Conservation (phyloP, 2,329 filamentous ascomycete genomes). For the Colletotrichum filicis region DNA sequence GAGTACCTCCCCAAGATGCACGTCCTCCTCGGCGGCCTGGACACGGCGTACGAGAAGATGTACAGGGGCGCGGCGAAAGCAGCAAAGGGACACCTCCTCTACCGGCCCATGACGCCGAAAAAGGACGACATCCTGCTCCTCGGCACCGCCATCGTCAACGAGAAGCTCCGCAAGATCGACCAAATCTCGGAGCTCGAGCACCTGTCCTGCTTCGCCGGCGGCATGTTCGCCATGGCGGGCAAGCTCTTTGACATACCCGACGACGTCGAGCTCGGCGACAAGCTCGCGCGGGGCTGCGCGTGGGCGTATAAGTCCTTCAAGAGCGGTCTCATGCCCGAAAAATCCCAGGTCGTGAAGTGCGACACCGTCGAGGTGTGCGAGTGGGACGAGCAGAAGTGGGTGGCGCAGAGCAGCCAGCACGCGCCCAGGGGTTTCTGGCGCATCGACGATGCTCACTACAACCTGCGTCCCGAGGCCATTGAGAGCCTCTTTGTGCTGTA, state of each 20-base stretch:
- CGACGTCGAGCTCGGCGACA: conserved; percentile 55
- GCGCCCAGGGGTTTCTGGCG: conserved; percentile 71
- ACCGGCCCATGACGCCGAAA: conserved; percentile 68
- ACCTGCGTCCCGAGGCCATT: conserved; percentile 62
- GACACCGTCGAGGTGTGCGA: conserved; percentile 54
- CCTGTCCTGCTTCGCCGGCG: conserved; percentile 63
- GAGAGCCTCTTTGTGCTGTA: conserved; percentile 67
- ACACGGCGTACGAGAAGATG: conserved; percentile 66
- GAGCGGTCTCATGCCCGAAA: conserved; percentile 64
- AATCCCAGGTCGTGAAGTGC: conserved; percentile 55
- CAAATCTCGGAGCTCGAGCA: conserved; percentile 53
- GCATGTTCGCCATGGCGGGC: conserved; percentile 60
- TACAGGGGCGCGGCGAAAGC: conserved; percentile 66
- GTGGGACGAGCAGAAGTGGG: conserved; percentile 48
- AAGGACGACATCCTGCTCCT: conserved; percentile 67
- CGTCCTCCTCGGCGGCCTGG: conserved; percentile 67
- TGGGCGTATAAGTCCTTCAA: conserved; percentile 60
- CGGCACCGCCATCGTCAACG: conserved; percentile 46
- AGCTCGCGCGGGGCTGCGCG: conserved; percentile 62
- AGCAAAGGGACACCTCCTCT: conserved; percentile 68
- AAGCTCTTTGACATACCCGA: conserved; percentile 52
- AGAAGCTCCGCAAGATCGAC: conserved; percentile 33
- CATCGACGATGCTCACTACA: conserved; percentile 59
- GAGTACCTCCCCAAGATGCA: conserved; percentile 58
- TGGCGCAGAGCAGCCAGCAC: conserved; percentile 38